Percentiles rank a stretch among this genome's conserved stretches.
phyloP scores from a whole-genome alignment of 257 asterid genomes.

The Plantago elongata region DNA sequence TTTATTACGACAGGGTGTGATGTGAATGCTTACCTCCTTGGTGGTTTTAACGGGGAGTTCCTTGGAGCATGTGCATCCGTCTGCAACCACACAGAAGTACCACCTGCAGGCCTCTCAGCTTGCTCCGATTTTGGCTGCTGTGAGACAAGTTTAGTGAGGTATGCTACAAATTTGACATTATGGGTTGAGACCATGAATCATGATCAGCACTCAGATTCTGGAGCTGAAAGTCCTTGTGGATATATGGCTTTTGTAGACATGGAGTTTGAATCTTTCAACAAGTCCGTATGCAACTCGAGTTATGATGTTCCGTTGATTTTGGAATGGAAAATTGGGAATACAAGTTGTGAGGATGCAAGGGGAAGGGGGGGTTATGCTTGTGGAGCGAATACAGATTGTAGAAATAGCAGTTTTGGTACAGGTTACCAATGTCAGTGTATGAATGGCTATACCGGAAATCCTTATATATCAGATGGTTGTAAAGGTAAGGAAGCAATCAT shows the following conservation, averaged over 20 bases:
- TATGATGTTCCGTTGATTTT: neutral
- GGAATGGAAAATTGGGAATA: conserved; percentile 26
- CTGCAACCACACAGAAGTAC: conserved; percentile 5
- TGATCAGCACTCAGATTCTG: neutral
- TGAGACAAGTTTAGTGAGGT: neutral
- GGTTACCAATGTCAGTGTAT: conserved; percentile 27
- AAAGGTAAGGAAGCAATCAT: conserved; percentile 18
- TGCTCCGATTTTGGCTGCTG: conserved; percentile 28
- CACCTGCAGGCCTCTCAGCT: neutral
- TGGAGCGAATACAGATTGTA: conserved; percentile 13
- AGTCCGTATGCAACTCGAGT: neutral
- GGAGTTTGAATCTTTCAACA: neutral
- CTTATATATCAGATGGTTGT: conserved; percentile 34
- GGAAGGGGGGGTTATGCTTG: conserved; percentile 3
- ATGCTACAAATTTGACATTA: neutral
- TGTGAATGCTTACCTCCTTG: conserved; percentile 20
- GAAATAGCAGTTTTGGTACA: conserved; percentile 2
- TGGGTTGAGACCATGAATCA: conserved; percentile 16
- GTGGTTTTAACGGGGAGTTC: neutral
- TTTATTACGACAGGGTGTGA: conserved; percentile 30
- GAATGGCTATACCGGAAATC: conserved; percentile 31
- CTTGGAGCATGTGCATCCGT: conserved; percentile 21
- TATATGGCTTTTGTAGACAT: conserved; percentile 12
- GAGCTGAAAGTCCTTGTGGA: conserved; percentile 21
- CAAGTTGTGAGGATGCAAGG: conserved; percentile 14